Conservation (phyloP, 1,139 yeast genomes). For the Hemisphaericaspora xylofermentans region DNA sequence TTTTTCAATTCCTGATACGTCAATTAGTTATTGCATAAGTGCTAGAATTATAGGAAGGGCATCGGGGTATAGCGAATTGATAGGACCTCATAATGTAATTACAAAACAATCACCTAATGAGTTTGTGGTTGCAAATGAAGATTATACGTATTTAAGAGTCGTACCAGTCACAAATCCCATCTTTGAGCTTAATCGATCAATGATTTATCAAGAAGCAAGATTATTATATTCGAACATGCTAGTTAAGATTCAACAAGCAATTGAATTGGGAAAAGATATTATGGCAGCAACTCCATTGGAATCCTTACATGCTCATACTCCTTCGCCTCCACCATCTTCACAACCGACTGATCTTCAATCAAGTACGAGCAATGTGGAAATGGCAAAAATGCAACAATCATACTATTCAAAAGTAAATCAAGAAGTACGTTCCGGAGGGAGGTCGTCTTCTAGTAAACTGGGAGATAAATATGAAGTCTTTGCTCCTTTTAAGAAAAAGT, state of each 20-base stretch:
- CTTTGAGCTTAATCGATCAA: conserved; percentile 28
- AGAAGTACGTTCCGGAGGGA: conserved; percentile 5
- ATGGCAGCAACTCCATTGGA: conserved; percentile 6
- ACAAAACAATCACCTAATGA: conserved; percentile 27
- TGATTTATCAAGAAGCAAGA: conserved; percentile 36
- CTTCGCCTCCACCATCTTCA: conserved; percentile 3
- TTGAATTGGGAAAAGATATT: conserved; percentile 24
- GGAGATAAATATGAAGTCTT: conserved; percentile 29
- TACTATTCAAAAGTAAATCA: conserved; percentile 24
- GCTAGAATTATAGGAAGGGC: conserved; percentile 39
- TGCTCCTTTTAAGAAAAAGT: conserved; percentile 32
- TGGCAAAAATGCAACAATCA: conserved; percentile 33
- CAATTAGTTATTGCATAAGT: conserved; percentile 36
- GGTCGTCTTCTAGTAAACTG: conserved; percentile 6
- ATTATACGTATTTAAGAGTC: conserved; percentile 27
- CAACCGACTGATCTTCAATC: conserved; percentile 13
- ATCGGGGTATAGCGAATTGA: conserved; percentile 25
- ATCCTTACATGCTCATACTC: not conserved
- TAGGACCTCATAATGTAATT: conserved; percentile 17
- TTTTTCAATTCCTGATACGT: conserved; percentile 31
- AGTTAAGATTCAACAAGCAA: conserved; percentile 25
- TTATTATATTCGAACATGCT: conserved; percentile 29
- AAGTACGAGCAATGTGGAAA: conserved; percentile 23
- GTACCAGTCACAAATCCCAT: conserved; percentile 25
- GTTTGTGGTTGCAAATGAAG: conserved; percentile 38